These are phyloP conservation scores for Trichomonascaceae sp. DNA, from an alignment of 1,139 yeast species.

Conservation along the genomic window DNA sequence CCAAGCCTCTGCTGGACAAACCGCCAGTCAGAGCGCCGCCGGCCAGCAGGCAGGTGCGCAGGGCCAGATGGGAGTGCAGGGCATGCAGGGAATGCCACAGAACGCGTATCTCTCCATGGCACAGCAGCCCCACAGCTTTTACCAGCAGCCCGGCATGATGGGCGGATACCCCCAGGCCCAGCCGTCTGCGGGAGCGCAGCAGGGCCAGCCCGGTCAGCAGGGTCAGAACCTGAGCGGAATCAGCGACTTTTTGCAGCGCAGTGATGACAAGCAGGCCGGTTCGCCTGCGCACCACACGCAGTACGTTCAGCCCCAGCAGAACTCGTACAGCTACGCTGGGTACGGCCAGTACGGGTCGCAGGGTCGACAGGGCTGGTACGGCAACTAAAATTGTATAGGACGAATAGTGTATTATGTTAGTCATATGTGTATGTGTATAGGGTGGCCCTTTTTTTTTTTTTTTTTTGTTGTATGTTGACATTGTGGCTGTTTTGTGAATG, in stretches of 20 bases:
- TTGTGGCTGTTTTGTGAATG: no score
- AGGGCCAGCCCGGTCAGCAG: slow-evolving; percentile 9
- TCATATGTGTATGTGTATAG: background rate
- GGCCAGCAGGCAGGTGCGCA: no score
- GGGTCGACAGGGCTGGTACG: slow-evolving; percentile 8
- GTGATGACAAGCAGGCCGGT: slow-evolving; percentile 17
- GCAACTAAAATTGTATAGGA: background rate
- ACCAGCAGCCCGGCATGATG: background rate
- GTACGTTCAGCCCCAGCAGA: slow-evolving; percentile 17
- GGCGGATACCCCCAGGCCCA: slow-evolving; percentile 6
- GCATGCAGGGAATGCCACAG: no score
- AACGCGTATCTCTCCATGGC: no score
- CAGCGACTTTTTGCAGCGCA: slow-evolving; percentile 23
- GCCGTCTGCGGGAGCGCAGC: slow-evolving; percentile 9
- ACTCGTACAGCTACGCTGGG: slow-evolving; percentile 20
- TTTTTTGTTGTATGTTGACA: background rate
- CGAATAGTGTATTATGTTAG: background rate
- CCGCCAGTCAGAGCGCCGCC: no score
- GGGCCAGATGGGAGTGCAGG: no score
- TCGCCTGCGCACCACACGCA: slow-evolving; percentile 16
- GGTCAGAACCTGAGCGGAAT: slow-evolving; percentile 17
- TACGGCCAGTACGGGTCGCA: slow-evolving; percentile 21
- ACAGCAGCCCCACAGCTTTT: background rate
- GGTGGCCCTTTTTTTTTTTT: background rate
- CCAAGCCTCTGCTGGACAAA: no score